Base-by-base conservation (phyloP, 2,329 filamentous ascomycete species). In the Epichloe aotearoae region DNA sequence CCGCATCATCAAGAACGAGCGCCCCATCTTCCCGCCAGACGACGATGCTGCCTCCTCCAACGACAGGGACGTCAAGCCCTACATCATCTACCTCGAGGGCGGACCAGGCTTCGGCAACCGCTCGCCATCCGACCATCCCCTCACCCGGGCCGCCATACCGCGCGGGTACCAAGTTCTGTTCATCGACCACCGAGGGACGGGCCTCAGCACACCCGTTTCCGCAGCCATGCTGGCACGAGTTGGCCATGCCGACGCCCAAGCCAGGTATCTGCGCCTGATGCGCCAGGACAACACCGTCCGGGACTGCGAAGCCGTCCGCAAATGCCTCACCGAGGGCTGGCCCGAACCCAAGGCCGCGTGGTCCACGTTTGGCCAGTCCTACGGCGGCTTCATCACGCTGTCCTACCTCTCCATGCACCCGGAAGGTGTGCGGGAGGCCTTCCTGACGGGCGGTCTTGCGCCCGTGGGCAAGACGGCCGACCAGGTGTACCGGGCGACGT, bases 111-210 rank as follows among this genome's bases (percentile, higher is more conserved):
- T 85, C 61, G 82, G 84, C 54, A 90, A 87, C 61, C 73, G 77
- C 5, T 73, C 83, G 47, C 90, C 91, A 2, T 84, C 94, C 62
- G 77, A 86, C 52, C 79, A 82, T 54, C 72, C 82, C 7, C 78
- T 88, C 62, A 85, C 86, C n/a, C 76, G 80, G 34, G 71, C 75
- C 33, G 75, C 88, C 51, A 74, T 96, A 5, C 80, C 83, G 53
- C 83, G 83, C 55, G 90, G 90, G 15, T 96, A 95, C 62, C 86
- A 94, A 65, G 72, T 88, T 44, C 76, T 97, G 2, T 83, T 85
- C 56, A 76, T 97, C n/a, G 91, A 97, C 65, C 90, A 95, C 64
- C 81, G 91, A 47, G 91, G 91, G 12, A 94, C 88, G 3, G 91
- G 91, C 1, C 71, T 95, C 47, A 94, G 87, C 62, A 86, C 82